Evolutionary conservation across 108 stramenopile genomes (phyloP), one percentile per base, ranked within the genome.

Genomic region (Pseudonitzschia pungens): DNA sequence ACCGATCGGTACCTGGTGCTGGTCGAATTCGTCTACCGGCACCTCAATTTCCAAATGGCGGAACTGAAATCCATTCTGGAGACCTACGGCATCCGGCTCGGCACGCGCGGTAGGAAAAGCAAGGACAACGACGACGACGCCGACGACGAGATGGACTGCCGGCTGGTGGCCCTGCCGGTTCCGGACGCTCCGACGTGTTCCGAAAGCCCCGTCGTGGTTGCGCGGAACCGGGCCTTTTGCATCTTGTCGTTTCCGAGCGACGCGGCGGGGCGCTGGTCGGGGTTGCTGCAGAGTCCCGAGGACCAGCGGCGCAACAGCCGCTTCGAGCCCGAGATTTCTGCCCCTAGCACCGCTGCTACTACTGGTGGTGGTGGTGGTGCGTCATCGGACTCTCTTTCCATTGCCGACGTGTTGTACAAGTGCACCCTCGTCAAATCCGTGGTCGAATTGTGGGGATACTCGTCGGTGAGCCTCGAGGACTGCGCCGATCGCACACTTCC

Each of bases 1-100:
- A 36, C 36, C 36, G 54, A 78, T 20, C 74, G 87, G 16, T 93
- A 91, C 68, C 50, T 69, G 65, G 75, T 94, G 24, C 72, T 94
- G 42, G 77, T 90, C 22, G 93, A 94, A 73, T 94, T 91, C 63
- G 93, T 86, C 28, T 79, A 86, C 73, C 81, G 72, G 43, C 93
- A 94, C 76, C 57, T 89, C 14, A 85, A 89, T 55, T 94, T 94
- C 82, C 90, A 90, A 54, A 65, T 83, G 73, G 89, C 93, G 31
- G 93, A 94, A 52, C 66, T 94, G 0, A 57, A 72, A 42, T 87
- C 93, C 1, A 66, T 94, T 22, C 76, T 94, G 50, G 81, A 86
- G 14, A 82, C 91, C 79, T 58, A 82, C 51, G 89, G 80, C 12
- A 89, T 94, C 40, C 32, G 36, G n/a, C 44, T 89, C 43, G 88